Conservation (phyloP, 306 rosid species). For the Castanospermum australe region DNA sequence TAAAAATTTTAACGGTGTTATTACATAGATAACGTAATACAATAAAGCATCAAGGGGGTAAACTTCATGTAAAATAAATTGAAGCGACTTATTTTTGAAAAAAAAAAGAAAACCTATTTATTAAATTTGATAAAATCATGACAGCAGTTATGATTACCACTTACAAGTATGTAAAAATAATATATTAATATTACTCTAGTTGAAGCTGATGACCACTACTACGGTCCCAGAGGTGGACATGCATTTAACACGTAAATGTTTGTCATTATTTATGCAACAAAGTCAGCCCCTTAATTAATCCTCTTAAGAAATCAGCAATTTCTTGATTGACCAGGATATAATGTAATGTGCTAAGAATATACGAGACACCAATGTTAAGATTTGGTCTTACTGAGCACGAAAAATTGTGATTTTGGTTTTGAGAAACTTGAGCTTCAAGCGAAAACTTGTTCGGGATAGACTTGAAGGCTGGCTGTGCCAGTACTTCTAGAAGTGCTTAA, state of each 20-base stretch:
- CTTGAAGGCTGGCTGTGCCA: slow-evolving; percentile 50
- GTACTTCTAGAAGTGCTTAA: slow-evolving; percentile 40
- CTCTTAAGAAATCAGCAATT: background rate
- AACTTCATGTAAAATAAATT: too few species aligned
- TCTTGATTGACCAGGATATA: slow-evolving; percentile 3
- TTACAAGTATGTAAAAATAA: background rate
- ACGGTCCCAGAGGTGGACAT: background rate
- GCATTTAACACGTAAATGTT: background rate
- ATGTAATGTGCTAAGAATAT: background rate
- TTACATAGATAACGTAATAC: too few species aligned
- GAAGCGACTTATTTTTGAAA: too few species aligned
- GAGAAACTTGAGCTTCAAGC: slow-evolving; percentile 68
- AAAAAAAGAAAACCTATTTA: too few species aligned
- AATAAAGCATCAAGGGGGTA: too few species aligned
- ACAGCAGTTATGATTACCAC: too few species aligned
- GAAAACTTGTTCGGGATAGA: slow-evolving; percentile 40
- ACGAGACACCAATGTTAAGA: background rate
- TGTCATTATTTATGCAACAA: background rate
- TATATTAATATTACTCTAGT: background rate
- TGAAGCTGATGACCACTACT: background rate
- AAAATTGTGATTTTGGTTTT: slow-evolving; percentile 36
- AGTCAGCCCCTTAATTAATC: slow-evolving; percentile 10
- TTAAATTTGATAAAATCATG: too few species aligned
- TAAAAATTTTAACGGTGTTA: too few species aligned
- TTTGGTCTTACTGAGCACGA: slow-evolving; percentile 30